A percentile compares a stretch with the other conserved stretches of the same genome.
Evolutionary conservation across 345 rosid species (phyloP).

Genomic region (Camelina laxa): DNA sequence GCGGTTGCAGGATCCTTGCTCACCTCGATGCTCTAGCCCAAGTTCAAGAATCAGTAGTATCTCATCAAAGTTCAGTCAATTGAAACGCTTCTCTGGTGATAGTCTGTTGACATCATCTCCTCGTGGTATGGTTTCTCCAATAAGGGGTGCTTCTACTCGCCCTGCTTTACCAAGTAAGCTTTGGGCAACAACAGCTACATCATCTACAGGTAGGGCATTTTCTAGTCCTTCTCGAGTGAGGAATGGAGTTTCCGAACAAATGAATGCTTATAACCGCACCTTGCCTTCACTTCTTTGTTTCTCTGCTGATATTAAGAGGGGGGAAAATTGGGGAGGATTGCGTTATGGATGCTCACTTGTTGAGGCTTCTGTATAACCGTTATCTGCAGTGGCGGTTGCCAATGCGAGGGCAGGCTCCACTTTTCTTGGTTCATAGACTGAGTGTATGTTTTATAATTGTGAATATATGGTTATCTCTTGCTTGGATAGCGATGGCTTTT

Average conservation of each 20-base stretch:
- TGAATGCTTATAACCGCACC: conserved; percentile 50
- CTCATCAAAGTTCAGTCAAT: conserved; percentile 62
- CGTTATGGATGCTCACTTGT: conserved; percentile 73
- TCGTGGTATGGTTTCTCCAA: conserved; percentile 66
- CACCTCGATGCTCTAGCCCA: conserved; percentile 67
- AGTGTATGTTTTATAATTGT: conserved; percentile 31
- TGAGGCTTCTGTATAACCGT: conserved; percentile 85
- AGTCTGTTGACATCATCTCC: conserved; percentile 60
- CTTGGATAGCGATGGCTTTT: neutral
- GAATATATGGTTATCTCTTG: neutral
- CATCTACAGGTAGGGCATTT: conserved; percentile 64
- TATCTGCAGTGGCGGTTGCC: conserved; percentile 83
- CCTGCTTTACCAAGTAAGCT: conserved; percentile 86
- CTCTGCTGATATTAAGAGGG: conserved; percentile 81
- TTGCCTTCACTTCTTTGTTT: conserved; percentile 90
- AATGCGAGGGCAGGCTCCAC: conserved; percentile 82
- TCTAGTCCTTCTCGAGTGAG: conserved; percentile 79
- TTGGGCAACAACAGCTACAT: conserved; percentile 62
- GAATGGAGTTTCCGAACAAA: conserved; percentile 48
- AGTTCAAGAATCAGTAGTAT: conserved; percentile 56
- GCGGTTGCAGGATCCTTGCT: conserved; percentile 85
- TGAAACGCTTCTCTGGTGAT: conserved; percentile 69
- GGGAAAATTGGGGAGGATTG: conserved; percentile 82
- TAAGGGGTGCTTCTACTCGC: conserved; percentile 57
- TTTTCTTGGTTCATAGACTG: conserved; percentile 61